These are phyloP conservation scores for Eurotiales sp. DNA, from an alignment of 2,329 filamentous ascomycete species.

Conservation along the genomic window DNA sequence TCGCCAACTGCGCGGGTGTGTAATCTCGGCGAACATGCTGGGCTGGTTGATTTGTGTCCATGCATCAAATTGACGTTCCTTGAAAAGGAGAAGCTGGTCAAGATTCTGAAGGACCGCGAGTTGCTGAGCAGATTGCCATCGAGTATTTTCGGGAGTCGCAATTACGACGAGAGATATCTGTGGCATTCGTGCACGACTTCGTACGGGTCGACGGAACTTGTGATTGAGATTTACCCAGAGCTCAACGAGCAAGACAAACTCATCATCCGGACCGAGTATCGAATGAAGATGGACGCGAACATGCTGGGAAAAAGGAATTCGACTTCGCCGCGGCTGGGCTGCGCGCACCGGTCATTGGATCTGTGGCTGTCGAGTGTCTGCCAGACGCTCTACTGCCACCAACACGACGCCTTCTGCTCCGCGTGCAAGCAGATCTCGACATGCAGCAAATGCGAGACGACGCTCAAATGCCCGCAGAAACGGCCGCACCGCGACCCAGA, in stretches of 20 bases:
- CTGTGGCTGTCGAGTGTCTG: conserved; percentile 38
- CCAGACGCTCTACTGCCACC: conserved; percentile 33
- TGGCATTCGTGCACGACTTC: conserved; percentile 36
- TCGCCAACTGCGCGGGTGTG: conserved; percentile 31
- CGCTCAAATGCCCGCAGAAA: conserved; percentile 32
- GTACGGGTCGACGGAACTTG: conserved; percentile 33
- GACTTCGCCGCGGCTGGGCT: conserved; percentile 39
- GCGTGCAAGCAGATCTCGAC: conserved; percentile 34
- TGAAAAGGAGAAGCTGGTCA: conserved; percentile 33
- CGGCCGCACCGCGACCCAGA: conserved; percentile 26
- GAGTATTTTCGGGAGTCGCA: conserved; percentile 25
- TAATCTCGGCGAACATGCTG: conserved; percentile 31
- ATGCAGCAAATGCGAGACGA: conserved; percentile 33
- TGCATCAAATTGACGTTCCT: conserved; percentile 39
- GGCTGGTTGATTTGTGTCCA: conserved; percentile 37
- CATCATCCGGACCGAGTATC: conserved; percentile 35
- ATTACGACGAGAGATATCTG: conserved; percentile 28
- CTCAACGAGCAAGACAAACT: conserved; percentile 30
- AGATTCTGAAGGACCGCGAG: conserved; percentile 30
- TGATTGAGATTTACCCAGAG: conserved; percentile 34
- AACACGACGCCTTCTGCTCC: conserved; percentile 30
- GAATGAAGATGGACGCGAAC: conserved; percentile 29
- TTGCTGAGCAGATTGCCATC: conserved; percentile 23
- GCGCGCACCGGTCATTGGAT: conserved; percentile 37
- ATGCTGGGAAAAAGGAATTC: conserved; percentile 36